Evolutionary conservation across 306 rosid genomes (phyloP), one percentile per base, ranked within the genome.

Genomic region (Pachyrhizus erosus): DNA sequence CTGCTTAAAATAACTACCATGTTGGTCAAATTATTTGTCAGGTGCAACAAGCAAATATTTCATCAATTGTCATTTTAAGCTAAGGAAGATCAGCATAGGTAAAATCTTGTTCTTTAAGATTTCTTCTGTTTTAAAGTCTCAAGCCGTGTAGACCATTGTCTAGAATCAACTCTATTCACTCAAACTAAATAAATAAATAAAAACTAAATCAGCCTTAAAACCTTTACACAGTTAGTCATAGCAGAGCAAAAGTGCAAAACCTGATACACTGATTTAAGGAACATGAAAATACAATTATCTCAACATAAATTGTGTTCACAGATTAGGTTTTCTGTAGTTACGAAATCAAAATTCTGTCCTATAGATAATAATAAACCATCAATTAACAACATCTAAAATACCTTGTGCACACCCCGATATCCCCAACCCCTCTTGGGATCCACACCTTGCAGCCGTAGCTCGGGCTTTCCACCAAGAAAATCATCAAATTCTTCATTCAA

Each of bases 401-500:
- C 98, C 99, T 91, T 96, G 84, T 96, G 99, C 70, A 96, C 99
- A 62, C 99, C 99, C 0, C 98, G 98, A 87, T 83, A 96, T 76
- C 82, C 91, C 99, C 99, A 93, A 67, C 99, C 98, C 78, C 80
- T 90, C 80, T 78, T 84, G 10, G 99, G 99, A 88, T 96, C 92
- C 73, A 96, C 99, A 73, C 96, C 86, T 52, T 93, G 99, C 46
- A 92, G 92, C 45, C 86, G 84, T 73, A 83, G 69, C 43, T 82
- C 82, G 4, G 78, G 58, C 77, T 84, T 80, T 6, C 73, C 83
- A 79, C 92, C 91, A 78, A 91, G 88, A 67, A 90, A 68, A 26
- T 82, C 84, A 13, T 87, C 93, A 52, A 87, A 21, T 2, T 81
- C 93, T 39, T 70, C 96, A 70, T 73, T 88, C 9, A 52, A 14